Conservation (phyloP, 2,329 filamentous ascomycete species). For the Pleurostoma richardsiae region DNA sequence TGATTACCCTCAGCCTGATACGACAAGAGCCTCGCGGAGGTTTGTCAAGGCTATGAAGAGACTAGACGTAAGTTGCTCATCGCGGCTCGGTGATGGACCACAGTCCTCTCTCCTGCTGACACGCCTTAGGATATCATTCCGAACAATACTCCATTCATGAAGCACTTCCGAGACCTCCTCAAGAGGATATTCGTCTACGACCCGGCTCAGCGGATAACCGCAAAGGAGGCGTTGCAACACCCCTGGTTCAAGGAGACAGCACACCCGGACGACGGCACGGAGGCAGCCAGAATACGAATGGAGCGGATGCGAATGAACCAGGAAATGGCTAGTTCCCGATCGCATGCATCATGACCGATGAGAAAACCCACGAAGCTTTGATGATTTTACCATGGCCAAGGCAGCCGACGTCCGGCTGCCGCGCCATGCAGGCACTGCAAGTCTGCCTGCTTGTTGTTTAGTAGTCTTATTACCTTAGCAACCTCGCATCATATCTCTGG, state of each 20-base stretch:
- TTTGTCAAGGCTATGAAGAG: conserved; percentile 72
- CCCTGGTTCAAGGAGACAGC: conserved; percentile 64
- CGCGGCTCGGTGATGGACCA: not conserved
- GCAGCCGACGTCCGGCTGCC: no score
- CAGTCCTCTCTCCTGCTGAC: conserved; percentile 13
- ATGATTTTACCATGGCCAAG: not conserved
- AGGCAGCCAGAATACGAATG: conserved; percentile 58
- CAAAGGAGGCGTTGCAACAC: conserved; percentile 60
- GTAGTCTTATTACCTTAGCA: not conserved
- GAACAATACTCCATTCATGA: conserved; percentile 51
- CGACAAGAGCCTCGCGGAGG: conserved; percentile 57
- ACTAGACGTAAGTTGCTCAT: conserved; percentile 44
- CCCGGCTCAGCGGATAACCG: conserved; percentile 59
- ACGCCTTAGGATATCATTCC: conserved; percentile 57
- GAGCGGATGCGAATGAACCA: conserved; percentile 42
- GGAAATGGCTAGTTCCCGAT: conserved; percentile 18
- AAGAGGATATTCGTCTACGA: conserved; percentile 67
- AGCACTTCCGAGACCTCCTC: conserved; percentile 59
- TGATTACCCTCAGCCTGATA: conserved; percentile 60
- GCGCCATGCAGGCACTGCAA: no score
- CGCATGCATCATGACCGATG: not conserved
- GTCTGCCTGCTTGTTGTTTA: not conserved
- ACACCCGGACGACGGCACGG: conserved; percentile 61
- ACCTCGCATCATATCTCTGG: not conserved
- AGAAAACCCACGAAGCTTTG: not conserved